Percentiles rank a stretch among this genome's conserved stretches.
phyloP scores from a whole-genome alignment of 225 moss, liverwort and hornwort genomes.

The Marchantia paleacea region DNA sequence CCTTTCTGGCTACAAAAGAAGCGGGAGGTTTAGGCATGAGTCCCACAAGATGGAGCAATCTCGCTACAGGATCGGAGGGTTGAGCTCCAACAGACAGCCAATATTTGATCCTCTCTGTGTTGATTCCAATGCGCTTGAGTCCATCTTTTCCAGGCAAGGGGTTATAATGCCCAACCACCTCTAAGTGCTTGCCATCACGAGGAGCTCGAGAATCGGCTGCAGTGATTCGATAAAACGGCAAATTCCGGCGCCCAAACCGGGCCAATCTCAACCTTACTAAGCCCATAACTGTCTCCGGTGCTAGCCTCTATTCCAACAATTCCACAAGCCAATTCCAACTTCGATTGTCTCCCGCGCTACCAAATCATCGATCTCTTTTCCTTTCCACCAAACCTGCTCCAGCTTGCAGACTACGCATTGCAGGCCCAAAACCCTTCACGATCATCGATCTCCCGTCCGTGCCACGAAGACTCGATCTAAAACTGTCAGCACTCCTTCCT shows the following conservation, averaged over 20 bases:
- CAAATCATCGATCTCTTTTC: not conserved
- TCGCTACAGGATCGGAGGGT: slow-evolving; percentile 83
- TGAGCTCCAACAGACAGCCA: slow-evolving; percentile 99
- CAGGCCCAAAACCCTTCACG: not conserved
- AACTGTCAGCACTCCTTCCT: too few species aligned
- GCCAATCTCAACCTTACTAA: slow-evolving; percentile 79
- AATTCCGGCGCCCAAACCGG: slow-evolving; percentile 82
- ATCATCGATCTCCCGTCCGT: not conserved
- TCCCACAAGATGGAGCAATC: slow-evolving; percentile 75
- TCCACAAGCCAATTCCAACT: not conserved
- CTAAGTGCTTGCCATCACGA: slow-evolving; percentile 88
- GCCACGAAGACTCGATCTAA: not conserved
- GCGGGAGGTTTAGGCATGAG: slow-evolving; percentile 77
- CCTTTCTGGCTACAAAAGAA: slow-evolving; percentile 59
- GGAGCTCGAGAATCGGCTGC: slow-evolving; percentile 85
- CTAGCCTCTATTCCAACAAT: not conserved
- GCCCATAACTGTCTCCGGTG: slow-evolving; percentile 48
- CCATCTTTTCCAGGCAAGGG: slow-evolving; percentile 92
- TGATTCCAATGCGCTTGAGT: slow-evolving; percentile 91
- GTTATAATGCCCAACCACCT: slow-evolving; percentile 88
- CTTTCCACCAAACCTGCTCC: not conserved
- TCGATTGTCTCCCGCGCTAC: not conserved
- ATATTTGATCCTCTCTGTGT: slow-evolving; percentile 87
- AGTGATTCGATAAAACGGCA: slow-evolving; percentile 86
- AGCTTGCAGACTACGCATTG: not conserved